phyloP scores from a whole-genome alignment of 352 stramenopile genomes.

The Elongisporangium anandrum region DNA sequence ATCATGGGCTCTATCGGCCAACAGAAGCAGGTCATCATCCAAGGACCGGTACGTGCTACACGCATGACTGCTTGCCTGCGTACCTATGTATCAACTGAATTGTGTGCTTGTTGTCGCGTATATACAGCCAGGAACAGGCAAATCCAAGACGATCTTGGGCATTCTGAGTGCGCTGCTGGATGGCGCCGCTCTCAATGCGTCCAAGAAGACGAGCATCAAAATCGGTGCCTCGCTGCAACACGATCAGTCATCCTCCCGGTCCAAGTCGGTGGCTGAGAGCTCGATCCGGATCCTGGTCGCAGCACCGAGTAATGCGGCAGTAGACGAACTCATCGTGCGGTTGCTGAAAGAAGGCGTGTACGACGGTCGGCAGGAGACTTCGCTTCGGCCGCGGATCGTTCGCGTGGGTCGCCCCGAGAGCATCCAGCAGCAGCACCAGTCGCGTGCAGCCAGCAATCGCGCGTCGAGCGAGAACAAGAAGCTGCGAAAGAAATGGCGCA shows the following conservation, averaged over 20 bases:
- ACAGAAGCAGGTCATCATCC: slow-evolving; percentile 66
- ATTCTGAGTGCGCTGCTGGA: slow-evolving; percentile 72
- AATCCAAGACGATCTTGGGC: slow-evolving; percentile 81
- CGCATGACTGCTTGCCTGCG: background rate
- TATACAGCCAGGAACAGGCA: slow-evolving; percentile 67
- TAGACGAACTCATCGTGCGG: slow-evolving; percentile 73
- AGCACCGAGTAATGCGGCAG: slow-evolving; percentile 74
- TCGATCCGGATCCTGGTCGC: slow-evolving; percentile 72
- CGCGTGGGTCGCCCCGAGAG: slow-evolving; percentile 63
- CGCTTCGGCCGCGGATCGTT: slow-evolving; percentile 64
- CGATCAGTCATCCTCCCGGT: slow-evolving; percentile 12
- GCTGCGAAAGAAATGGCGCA: slow-evolving; percentile 63
- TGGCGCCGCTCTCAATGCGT: slow-evolving; percentile 42
- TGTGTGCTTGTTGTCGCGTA: slow-evolving; percentile 1
- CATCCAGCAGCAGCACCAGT: slow-evolving; percentile 24
- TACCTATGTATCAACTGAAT: slow-evolving; percentile 1
- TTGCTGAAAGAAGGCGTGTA: slow-evolving; percentile 63
- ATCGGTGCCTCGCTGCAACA: slow-evolving; percentile 62
- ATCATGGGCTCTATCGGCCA: slow-evolving; percentile 66
- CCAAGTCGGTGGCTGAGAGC: slow-evolving; percentile 48
- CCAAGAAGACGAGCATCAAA: slow-evolving; percentile 55
- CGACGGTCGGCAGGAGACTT: slow-evolving; percentile 36
- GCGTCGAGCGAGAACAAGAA: slow-evolving; percentile 30
- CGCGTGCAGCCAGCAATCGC: slow-evolving; percentile 10
- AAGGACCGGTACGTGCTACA: slow-evolving; percentile 57